A percentile compares a stretch with the other conserved stretches of the same genome.
phyloP scores from a whole-genome alignment of 2,329 filamentous ascomycete species.

The Alternaria triticimaculans region DNA sequence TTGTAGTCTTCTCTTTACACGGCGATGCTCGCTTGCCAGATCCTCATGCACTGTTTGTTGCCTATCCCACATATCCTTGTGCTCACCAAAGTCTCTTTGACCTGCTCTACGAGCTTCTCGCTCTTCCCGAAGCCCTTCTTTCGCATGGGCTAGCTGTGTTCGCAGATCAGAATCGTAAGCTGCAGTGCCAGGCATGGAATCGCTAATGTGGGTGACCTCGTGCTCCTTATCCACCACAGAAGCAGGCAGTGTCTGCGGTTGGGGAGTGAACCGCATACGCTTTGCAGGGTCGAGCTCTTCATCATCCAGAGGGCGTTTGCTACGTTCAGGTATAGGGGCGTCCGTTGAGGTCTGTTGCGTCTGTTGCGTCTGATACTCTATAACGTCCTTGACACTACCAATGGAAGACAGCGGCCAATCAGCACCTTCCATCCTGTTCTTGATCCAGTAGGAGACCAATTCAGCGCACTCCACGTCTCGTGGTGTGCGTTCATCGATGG shows the following conservation, averaged over 20 bases:
- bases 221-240: conserved; percentile 15
- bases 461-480: conserved; percentile 33
- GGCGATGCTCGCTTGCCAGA: conserved; percentile 22
- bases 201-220: conserved; percentile 51
- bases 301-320: conserved; percentile 40
- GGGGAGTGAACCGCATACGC: conserved; percentile 44
- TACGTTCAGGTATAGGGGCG: conserved; percentile 26
- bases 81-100: conserved; percentile 22
- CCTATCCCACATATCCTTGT: conserved; percentile 24
- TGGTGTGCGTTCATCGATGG: conserved; percentile 38
- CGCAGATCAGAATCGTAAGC: conserved; percentile 14
- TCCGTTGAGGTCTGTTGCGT: conserved; percentile 20
- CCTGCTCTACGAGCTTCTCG: conserved; percentile 15
- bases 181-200: conserved; percentile 48
- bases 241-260: conserved; percentile 19
- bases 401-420: conserved; percentile 42
- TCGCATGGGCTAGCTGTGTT: conserved; percentile 10
- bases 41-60: conserved; percentile 41
- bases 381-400: conserved; percentile 38
- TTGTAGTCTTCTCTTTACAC: conserved; percentile 26
- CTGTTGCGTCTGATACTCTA: conserved; percentile 38
- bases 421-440: conserved; percentile 7
- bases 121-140: conserved; percentile 13
- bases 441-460: conserved; percentile 35
- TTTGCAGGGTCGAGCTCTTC: conserved; percentile 39